These are phyloP conservation scores for Pseudogymnoascus sp. DNA, from an alignment of 2,329 filamentous ascomycete genomes.

Conservation along the genomic window DNA sequence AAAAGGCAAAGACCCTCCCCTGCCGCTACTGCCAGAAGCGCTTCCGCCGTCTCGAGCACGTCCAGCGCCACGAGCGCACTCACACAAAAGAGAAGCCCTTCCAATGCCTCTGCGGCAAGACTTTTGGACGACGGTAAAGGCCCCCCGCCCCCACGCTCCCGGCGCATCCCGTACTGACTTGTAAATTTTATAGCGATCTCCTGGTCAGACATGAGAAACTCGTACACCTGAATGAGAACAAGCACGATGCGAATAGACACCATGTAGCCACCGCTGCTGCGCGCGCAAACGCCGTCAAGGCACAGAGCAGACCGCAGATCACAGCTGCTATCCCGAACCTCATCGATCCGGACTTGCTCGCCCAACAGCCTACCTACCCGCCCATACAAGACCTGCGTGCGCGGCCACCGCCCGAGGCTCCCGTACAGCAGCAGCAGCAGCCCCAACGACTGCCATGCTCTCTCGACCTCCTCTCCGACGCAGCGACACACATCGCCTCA, in stretches of 20 bases:
- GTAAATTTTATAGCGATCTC: conserved; percentile 47
- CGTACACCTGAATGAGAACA: conserved; percentile 53
- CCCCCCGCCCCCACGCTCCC: conserved; percentile 16
- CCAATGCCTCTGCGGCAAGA: conserved; percentile 53
- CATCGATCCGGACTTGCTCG: conserved; percentile 5
- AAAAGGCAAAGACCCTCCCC: conserved; percentile 53
- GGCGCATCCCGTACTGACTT: background rate
- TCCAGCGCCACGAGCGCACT: conserved; percentile 55
- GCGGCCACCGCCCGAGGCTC: background rate
- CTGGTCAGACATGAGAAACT: conserved; percentile 57
- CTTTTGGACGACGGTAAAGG: conserved; percentile 55
- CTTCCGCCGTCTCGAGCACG: conserved; percentile 57
- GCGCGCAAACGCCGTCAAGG: background rate
- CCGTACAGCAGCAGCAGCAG: background rate
- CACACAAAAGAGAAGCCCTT: conserved; percentile 61
- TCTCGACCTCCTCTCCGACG: conserved; percentile 42
- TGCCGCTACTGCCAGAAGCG: conserved; percentile 57
- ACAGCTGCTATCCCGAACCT: conserved; percentile 2
- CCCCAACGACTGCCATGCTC: conserved; percentile 39
- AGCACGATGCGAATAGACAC: conserved; percentile 37
- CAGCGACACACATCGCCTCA: background rate
- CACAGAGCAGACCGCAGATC: background rate
- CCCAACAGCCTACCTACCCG: background rate
- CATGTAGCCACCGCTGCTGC: conserved; percentile 37
- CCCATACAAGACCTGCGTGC: background rate